These are phyloP conservation scores for Penicillium vulpinum DNA, from an alignment of 2,329 filamentous ascomycete species.

Conservation along the genomic window DNA sequence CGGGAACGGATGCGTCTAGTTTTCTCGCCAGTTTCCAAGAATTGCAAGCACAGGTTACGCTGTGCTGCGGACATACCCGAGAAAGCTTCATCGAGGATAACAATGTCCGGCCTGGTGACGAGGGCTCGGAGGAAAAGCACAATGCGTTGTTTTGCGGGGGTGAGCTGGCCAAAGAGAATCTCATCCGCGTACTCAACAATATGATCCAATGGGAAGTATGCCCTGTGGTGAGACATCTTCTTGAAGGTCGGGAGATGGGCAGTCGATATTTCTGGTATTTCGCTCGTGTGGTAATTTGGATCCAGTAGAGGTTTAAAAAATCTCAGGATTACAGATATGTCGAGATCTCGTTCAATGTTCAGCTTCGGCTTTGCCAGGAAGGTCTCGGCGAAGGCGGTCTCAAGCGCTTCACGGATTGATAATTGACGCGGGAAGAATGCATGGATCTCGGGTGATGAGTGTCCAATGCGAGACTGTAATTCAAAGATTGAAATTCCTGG, in stretches of 20 bases:
- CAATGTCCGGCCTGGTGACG: constrained; percentile 75
- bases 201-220: constrained; percentile 20
- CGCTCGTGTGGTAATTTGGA: constrained; percentile 43
- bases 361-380: constrained; percentile 72
- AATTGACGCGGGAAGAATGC: constrained; percentile 82
- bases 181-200: constrained; percentile 69
- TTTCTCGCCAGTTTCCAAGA: constrained; percentile 67
- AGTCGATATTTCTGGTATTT: constrained; percentile 17
- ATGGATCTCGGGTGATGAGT: constrained; percentile 92
- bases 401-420: constrained; percentile 70
- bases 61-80: constrained; percentile 79
- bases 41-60: constrained; percentile 82
- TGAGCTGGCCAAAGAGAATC: constrained; percentile 68
- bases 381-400: constrained; percentile 88
- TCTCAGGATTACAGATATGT: constrained; percentile 67
- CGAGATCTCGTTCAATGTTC: constrained; percentile 54
- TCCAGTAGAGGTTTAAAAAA: constrained; percentile 82
- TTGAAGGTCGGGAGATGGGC: constrained; percentile 22
- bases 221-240: not conserved
- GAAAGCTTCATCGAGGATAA: constrained; percentile 85
- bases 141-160: constrained; percentile 65
- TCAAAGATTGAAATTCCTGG: constrained; percentile 88
- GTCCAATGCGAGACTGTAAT: constrained; percentile 83
- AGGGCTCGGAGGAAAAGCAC: constrained; percentile 80
- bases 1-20: constrained; percentile 38